These are phyloP conservation scores for Daldinia sp. DNA, from an alignment of 2,329 filamentous ascomycete species.

Conservation along the genomic window DNA sequence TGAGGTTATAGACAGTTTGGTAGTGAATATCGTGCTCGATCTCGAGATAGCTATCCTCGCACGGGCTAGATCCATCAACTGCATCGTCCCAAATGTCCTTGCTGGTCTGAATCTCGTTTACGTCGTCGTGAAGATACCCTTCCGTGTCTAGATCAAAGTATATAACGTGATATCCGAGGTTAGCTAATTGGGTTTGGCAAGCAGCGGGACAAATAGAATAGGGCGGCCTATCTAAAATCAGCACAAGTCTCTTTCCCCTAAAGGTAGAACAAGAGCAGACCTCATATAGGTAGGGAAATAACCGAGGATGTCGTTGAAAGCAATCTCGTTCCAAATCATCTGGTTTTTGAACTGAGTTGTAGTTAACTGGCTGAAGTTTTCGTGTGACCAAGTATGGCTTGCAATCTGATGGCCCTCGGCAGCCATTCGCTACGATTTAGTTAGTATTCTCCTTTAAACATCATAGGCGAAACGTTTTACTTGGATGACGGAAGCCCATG, in stretches of 20 bases:
- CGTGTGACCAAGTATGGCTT: conserved; percentile 48
- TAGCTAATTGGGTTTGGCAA: conserved; percentile 42
- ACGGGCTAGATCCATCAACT: conserved; percentile 44
- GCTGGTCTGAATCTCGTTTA: conserved; percentile 47
- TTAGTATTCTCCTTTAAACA: conserved; percentile 19
- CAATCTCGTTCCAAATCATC: conserved; percentile 48
- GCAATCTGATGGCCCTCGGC: conserved; percentile 48
- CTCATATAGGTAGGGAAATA: conserved; percentile 49
- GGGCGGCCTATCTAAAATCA: conserved; percentile 41
- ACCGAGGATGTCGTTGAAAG: conserved; percentile 47
- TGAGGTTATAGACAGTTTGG: conserved; percentile 57
- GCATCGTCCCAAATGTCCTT: conserved; percentile 51
- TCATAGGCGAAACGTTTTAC: conserved; percentile 24
- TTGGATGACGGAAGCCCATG: conserved; percentile 45
- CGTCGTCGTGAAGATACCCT: conserved; percentile 46
- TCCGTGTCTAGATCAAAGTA: conserved; percentile 48
- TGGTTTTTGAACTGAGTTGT: conserved; percentile 44
- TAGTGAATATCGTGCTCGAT: conserved; percentile 59
- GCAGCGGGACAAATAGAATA: conserved; percentile 45
- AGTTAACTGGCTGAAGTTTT: conserved; percentile 46
- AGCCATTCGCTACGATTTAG: conserved; percentile 44
- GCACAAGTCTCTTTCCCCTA: neutral
- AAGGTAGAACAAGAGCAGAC: conserved; percentile 23
- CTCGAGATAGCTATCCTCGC: conserved; percentile 44
- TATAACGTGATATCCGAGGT: conserved; percentile 45